Evolutionary conservation across 805 yeast genomes (phyloP).

Genomic region (Diddensiella caesifluorescens): DNA sequence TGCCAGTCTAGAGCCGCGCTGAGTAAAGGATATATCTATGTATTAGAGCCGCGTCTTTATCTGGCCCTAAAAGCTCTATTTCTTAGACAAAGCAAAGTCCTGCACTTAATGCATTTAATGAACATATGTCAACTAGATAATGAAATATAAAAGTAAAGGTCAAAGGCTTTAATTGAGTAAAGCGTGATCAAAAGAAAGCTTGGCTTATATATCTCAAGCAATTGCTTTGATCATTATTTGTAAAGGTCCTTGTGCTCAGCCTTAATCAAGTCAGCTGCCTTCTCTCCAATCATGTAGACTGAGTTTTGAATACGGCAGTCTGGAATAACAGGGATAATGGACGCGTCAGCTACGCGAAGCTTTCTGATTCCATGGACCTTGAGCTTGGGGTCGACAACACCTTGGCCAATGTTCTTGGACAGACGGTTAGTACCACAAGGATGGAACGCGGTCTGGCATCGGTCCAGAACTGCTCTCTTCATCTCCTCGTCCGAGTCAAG

Average conservation of each 20-base stretch:
- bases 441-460: conserved; percentile 34
- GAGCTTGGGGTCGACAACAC: conserved; percentile 32
- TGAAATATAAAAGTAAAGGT: too few species aligned
- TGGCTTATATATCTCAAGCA: too few species aligned
- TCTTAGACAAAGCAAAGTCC: too few species aligned
- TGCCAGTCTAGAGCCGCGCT: too few species aligned
- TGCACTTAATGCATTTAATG: too few species aligned
- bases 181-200: too few species aligned
- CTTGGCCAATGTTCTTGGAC: conserved; percentile 12
- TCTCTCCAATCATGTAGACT: conserved; percentile 29
- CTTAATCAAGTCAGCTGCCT: conserved; percentile 30
- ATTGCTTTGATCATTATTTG: neutral
- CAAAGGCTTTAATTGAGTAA: too few species aligned
- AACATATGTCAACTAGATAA: too few species aligned
- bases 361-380: conserved; percentile 30
- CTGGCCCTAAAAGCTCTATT: too few species aligned
- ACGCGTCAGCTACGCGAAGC: conserved; percentile 33
- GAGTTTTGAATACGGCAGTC: conserved; percentile 30
- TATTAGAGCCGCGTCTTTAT: too few species aligned
- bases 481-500: conserved; percentile 30
- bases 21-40: too few species aligned
- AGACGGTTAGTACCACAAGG: conserved; percentile 32
- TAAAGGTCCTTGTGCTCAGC: conserved; percentile 16
- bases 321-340: conserved; percentile 33
- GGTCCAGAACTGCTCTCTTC: conserved; percentile 30